Conservation (phyloP, 2,329 filamentous ascomycete genomes). For the Sclerotinia borealis region DNA sequence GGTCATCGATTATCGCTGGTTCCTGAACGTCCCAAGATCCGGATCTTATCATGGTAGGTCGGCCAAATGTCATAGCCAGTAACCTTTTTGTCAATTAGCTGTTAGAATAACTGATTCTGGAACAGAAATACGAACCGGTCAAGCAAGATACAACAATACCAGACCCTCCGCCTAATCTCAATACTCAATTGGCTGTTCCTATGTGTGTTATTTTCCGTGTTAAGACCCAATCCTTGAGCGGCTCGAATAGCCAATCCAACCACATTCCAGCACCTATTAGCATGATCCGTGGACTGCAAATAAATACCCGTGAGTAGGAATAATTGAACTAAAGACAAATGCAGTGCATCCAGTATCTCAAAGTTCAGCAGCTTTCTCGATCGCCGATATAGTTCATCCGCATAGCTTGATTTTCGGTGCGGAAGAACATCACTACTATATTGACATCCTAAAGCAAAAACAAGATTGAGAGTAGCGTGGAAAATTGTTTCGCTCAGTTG, state of each 20-base stretch:
- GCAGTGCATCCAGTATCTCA: conserved; percentile 27
- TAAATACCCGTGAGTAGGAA: conserved; percentile 30
- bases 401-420: conserved; percentile 12
- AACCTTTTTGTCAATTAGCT: conserved; percentile 16
- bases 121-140: conserved; percentile 22
- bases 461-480: conserved; percentile 29
- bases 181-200: conserved; percentile 22
- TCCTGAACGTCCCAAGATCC: conserved; percentile 9
- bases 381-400: conserved; percentile 29
- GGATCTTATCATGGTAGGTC: conserved; percentile 21
- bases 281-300: conserved; percentile 28
- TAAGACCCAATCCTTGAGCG: conserved; percentile 30
- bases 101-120: not conserved
- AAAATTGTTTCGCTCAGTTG: conserved; percentile 15
- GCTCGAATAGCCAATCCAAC: conserved; percentile 30
- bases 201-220: conserved; percentile 12
- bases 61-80: conserved; percentile 29
- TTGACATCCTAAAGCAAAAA: conserved; percentile 31
- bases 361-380: conserved; percentile 26
- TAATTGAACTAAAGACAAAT: conserved; percentile 29
- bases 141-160: conserved; percentile 30
- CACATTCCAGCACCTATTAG: conserved; percentile 32
- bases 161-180: conserved; percentile 31
- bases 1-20: conserved; percentile 29
- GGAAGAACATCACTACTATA: conserved; percentile 18